Evolutionary conservation across 2,329 filamentous ascomycete genomes (phyloP), one percentile per base, ranked within the genome.

Genomic region (Cordyceps fumosorosea): DNA sequence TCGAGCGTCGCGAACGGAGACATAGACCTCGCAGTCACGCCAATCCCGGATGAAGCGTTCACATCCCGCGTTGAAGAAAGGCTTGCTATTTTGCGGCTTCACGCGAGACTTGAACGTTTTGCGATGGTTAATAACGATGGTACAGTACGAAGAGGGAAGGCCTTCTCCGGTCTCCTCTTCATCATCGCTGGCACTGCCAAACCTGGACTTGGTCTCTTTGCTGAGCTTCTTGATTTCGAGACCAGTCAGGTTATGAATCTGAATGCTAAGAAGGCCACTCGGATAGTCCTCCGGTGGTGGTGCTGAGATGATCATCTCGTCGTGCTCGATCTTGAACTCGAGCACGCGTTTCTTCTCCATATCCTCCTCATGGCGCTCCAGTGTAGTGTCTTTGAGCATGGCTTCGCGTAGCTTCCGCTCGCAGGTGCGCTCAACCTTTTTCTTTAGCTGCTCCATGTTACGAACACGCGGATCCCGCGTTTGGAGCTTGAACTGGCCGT

Each of bases 41-140:
- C 88, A 90, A 69, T 91, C 85, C 14, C 84, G 78, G 45, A 91
- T 80, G 65, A 90, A 90, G 5, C 87, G 82, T 71, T 92, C 89
- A 2, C 85, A 89, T 6, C 87, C 87, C 3, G 89, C 89, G 66
- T 91, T 91, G 78, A 89, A 91, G 72, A 91, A 91, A 0, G 89
- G 89, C 67, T 90, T 90, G 0, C 85, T 81, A 65, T 90, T 91
- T 75, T 90, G 90, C 1, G 89, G 89, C 73, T 92, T 91, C 0
- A 89, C 90, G 18, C 89, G 78, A 2, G 89, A 90, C 67, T 82
- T 86, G 75, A 87, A 92, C 14, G 81, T 77, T 70, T 83, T 90
- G 66, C 82, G 81, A 69, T 91, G 88, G 69, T 91, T 90, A 66
- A 91, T 74, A 50, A 91, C 88, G 66, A 91, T 83, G 37, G 81